These are phyloP conservation scores for Sungouiella blattae DNA, from an alignment of 805 yeast genomes.

Conservation along the genomic window DNA sequence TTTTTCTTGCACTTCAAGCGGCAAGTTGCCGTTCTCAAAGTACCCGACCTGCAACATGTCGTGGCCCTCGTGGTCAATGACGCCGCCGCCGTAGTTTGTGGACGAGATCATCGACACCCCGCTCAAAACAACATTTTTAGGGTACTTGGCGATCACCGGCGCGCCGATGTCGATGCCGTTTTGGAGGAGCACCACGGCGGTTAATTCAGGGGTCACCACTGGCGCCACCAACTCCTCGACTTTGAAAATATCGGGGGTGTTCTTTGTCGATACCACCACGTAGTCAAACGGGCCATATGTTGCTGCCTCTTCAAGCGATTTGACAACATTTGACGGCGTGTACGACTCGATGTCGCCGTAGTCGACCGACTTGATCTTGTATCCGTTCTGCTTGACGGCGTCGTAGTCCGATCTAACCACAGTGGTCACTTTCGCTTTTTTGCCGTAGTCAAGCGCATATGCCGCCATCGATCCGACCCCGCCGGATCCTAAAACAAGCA, in stretches of 20 bases:
- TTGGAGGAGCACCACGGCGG: conserved; percentile 35
- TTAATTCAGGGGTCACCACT: conserved; percentile 31
- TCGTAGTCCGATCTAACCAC: conserved; percentile 67
- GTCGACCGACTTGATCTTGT: conserved; percentile 55
- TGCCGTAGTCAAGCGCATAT: conserved; percentile 49
- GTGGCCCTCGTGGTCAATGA: conserved; percentile 24
- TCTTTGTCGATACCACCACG: conserved; percentile 60
- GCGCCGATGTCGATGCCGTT: conserved; percentile 38
- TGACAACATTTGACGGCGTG: conserved; percentile 49
- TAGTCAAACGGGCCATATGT: conserved; percentile 45
- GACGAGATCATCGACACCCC: conserved; percentile 38
- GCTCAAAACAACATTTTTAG: conserved; percentile 31
- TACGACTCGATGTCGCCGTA: conserved; percentile 55
- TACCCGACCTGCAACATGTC: conserved; percentile 27
- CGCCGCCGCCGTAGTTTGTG: conserved; percentile 22
- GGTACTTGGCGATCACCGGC: conserved; percentile 29
- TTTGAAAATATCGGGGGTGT: conserved; percentile 55
- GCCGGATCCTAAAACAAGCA: conserved; percentile 74
- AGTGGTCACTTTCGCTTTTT: conserved; percentile 51
- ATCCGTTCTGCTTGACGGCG: conserved; percentile 49
- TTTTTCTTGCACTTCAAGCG: conserved; percentile 24
- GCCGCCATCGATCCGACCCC: conserved; percentile 85
- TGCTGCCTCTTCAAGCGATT: conserved; percentile 44
- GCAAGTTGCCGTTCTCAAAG: conserved; percentile 29
- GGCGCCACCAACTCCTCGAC: conserved; percentile 51